Evolutionary conservation across 805 yeast genomes (phyloP).

Genomic region (Starmerella asiatica): DNA sequence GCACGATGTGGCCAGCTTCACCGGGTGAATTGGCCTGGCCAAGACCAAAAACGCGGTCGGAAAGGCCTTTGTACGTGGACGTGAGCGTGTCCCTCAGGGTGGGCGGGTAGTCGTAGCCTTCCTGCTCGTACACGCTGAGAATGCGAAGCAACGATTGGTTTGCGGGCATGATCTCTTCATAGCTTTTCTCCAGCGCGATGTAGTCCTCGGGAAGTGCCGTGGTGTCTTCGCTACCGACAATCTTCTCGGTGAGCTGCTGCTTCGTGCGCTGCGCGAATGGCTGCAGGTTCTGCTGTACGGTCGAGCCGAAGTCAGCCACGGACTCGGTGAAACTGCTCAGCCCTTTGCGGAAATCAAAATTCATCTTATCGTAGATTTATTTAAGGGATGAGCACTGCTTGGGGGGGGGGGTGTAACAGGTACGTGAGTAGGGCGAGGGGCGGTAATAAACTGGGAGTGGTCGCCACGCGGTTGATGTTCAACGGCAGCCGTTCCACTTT

Average conservation of each 20-base stretch:
- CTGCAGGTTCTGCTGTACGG: conserved; percentile 33
- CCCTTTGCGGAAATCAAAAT: conserved; percentile 30
- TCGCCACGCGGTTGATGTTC: too few species aligned
- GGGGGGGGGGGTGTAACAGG: too few species aligned
- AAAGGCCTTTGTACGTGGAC: conserved; percentile 54
- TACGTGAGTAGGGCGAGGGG: too few species aligned
- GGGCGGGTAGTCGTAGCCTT: conserved; percentile 73
- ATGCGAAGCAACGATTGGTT: conserved; percentile 45
- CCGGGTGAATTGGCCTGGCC: conserved; percentile 61
- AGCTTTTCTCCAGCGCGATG: conserved; percentile 54
- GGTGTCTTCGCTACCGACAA: conserved; percentile 70
- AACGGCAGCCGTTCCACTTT: too few species aligned
- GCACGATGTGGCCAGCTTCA: conserved; percentile 67
- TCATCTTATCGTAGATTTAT: conserved; percentile 4
- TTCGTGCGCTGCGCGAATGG: conserved; percentile 73
- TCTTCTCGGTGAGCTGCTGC: conserved; percentile 61
- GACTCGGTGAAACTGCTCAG: conserved; percentile 26
- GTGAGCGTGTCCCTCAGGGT: conserved; percentile 61
- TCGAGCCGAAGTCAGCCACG: conserved; percentile 28
- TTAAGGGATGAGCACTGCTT: too few species aligned
- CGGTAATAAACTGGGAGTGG: too few species aligned
- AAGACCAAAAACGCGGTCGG: conserved; percentile 50
- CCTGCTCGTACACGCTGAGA: conserved; percentile 51
- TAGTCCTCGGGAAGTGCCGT: conserved; percentile 78
- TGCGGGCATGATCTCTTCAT: conserved; percentile 58